These are phyloP conservation scores for Rauvolfia tetraphylla DNA, from an alignment of 257 asterid genomes.

Conservation along the genomic window DNA sequence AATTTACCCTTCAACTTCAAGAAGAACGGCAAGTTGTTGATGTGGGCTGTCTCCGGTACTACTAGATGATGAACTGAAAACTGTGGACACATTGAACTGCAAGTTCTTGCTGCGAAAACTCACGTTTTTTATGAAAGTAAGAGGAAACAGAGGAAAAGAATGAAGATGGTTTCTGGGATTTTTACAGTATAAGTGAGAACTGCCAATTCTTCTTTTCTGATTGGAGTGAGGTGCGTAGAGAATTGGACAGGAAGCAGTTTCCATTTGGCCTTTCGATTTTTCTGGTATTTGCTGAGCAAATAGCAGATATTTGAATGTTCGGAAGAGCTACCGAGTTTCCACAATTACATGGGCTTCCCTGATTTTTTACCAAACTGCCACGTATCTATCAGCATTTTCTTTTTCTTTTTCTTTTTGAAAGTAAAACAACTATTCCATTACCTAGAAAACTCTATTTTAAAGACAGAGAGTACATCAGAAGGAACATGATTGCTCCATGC, in stretches of 20 bases:
- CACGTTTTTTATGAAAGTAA: slow-evolving; percentile 23
- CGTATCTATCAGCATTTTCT: too few species aligned
- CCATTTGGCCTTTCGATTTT: slow-evolving; percentile 19
- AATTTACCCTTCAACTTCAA: slow-evolving; percentile 86
- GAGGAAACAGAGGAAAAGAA: slow-evolving; percentile 20
- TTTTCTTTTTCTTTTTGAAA: too few species aligned
- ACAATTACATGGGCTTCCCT: too few species aligned
- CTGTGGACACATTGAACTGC: slow-evolving; percentile 32
- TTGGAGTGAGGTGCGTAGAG: background rate
- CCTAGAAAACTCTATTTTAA: too few species aligned
- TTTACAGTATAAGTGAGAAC: slow-evolving; percentile 17
- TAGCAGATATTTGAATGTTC: too few species aligned
- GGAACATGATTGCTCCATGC: too few species aligned
- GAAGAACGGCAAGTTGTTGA: slow-evolving; percentile 60
- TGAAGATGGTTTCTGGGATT: slow-evolving; percentile 13
- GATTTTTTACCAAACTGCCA: too few species aligned
- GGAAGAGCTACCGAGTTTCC: too few species aligned
- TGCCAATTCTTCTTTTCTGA: slow-evolving; percentile 13
- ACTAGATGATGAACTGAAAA: slow-evolving; percentile 24
- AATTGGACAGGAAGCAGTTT: slow-evolving; percentile 16
- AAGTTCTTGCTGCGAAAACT: slow-evolving; percentile 29
- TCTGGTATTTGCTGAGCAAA: background rate
- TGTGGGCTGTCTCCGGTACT: slow-evolving; percentile 31
- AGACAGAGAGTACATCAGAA: too few species aligned
- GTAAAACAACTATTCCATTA: too few species aligned